Percentiles rank a stretch among this genome's conserved stretches.
phyloP scores from a whole-genome alignment of 2,329 filamentous ascomycete genomes.

The Diplodia scrobiculata region DNA sequence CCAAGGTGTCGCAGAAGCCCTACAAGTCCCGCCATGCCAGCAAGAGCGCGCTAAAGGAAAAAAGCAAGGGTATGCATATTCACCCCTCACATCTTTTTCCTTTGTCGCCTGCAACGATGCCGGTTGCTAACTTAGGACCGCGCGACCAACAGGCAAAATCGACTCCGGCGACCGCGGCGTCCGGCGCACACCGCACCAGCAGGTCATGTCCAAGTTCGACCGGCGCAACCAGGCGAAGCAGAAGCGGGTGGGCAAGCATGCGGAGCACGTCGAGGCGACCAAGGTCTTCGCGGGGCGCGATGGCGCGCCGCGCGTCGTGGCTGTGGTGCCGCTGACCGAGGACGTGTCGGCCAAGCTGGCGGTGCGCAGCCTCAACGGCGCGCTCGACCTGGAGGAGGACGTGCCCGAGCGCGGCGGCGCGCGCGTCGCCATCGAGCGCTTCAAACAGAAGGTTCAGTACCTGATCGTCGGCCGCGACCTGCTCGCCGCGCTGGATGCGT shows the following conservation, averaged over 20 bases:
- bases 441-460: conserved; percentile 93
- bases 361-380: conserved; percentile 70
- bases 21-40: conserved; percentile 92
- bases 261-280: conserved; percentile 75
- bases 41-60: conserved; percentile 82
- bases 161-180: conserved; percentile 67
- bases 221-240: conserved; percentile 94
- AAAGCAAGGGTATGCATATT: conserved; percentile 71
- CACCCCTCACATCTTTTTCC: not conserved
- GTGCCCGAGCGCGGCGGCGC: conserved; percentile 60
- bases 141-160: conserved; percentile 66
- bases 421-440: conserved; percentile 77
- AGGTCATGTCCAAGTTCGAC: conserved; percentile 96
- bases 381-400: conserved; percentile 72
- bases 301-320: conserved; percentile 84
- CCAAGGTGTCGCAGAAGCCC: conserved; percentile 81
- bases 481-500: conserved; percentile 77
- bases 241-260: conserved; percentile 78
- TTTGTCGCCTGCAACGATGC: not conserved
- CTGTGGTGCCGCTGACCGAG: conserved; percentile 78
- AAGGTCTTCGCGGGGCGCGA: conserved; percentile 84
- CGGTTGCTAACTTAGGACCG: not conserved
- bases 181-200: conserved; percentile 89
- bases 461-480: conserved; percentile 73
- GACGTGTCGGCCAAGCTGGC: conserved; percentile 69